These are phyloP conservation scores for Gonapodya prolifera DNA, from an alignment of 192 early-diverging fungal genomes.

Conservation along the genomic window DNA sequence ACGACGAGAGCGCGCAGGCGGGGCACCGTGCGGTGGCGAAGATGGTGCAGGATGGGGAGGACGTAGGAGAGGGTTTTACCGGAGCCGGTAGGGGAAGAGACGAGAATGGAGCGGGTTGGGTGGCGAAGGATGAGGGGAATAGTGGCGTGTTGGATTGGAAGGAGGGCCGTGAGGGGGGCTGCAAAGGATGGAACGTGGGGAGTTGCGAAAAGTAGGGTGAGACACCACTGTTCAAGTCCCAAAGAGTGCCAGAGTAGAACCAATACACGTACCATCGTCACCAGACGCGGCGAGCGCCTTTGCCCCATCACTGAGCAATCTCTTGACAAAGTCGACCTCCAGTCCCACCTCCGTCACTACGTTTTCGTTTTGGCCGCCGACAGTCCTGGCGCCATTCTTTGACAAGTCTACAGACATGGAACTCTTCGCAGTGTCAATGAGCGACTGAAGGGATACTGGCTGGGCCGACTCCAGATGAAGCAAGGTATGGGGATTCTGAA, in stretches of 20 bases:
- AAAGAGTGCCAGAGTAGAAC: constrained; percentile 65
- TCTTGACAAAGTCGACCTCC: no score
- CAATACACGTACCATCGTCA: constrained; percentile 41
- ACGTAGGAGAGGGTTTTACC: constrained; percentile 96
- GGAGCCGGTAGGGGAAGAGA: constrained; percentile 88
- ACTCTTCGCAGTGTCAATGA: no score
- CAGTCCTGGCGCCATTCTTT: no score
- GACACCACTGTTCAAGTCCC: constrained; percentile 30
- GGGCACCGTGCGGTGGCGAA: constrained; percentile 58
- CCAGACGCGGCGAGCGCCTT: constrained; percentile 23
- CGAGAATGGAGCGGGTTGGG: constrained; percentile 76
- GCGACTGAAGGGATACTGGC: no score
- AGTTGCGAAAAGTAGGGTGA: neutral
- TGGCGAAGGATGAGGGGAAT: constrained; percentile 50
- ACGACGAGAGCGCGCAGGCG: constrained; percentile 80
- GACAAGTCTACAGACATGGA: no score
- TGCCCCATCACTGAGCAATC: neutral
- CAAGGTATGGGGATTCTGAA: no score
- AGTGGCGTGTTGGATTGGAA: constrained; percentile 48
- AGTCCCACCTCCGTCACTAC: no score
- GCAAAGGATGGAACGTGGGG: constrained; percentile 22
- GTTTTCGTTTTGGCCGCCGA: no score
- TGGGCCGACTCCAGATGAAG: no score
- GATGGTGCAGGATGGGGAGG: constrained; percentile 76
- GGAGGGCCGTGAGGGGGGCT: constrained; percentile 77